Conservation (phyloP, 2,329 filamentous ascomycete species). For the Penicillium sp. region DNA sequence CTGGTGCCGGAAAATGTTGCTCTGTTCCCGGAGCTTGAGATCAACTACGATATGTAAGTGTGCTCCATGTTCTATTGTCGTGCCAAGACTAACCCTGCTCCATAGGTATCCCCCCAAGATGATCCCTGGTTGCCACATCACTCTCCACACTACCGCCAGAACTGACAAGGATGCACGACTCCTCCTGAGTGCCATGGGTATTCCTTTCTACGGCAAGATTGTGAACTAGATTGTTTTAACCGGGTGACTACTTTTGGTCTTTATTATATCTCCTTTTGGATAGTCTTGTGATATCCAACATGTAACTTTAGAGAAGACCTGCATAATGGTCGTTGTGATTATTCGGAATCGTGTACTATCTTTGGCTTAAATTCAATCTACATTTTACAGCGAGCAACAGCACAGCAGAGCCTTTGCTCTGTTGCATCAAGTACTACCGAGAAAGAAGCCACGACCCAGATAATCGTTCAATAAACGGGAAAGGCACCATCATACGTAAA, state of each 20-base stretch:
- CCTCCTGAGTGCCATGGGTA: conserved; percentile 67
- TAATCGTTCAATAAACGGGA: background rate
- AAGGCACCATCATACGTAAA: conserved; percentile 10
- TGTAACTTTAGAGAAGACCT: conserved; percentile 30
- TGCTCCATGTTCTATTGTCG: background rate
- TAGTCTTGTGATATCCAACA: conserved; percentile 17
- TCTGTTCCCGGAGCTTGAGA: conserved; percentile 88
- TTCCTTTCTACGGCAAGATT: conserved; percentile 80
- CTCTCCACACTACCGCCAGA: conserved; percentile 77
- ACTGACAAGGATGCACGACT: conserved; percentile 82
- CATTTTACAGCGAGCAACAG: conserved; percentile 9
- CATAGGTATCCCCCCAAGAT: conserved; percentile 64
- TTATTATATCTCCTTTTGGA: conserved; percentile 10
- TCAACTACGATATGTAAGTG: conserved; percentile 85
- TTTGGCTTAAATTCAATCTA: conserved; percentile 17
- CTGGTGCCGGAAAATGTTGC: conserved; percentile 72
- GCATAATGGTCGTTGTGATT: conserved; percentile 25
- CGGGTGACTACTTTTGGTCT: background rate
- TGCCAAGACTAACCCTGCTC: conserved; percentile 2
- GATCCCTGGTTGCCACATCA: conserved; percentile 82
- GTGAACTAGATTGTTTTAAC: conserved; percentile 43
- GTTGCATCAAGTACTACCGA: conserved; percentile 1
- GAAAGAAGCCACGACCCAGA: background rate
- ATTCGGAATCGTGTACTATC: conserved; percentile 24
- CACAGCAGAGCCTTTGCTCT: background rate